A percentile compares a stretch with the other conserved stretches of the same genome.
Evolutionary conservation across 2,329 filamentous ascomycete genomes (phyloP).

Genomic region (Bipolaris sorokiniana): DNA sequence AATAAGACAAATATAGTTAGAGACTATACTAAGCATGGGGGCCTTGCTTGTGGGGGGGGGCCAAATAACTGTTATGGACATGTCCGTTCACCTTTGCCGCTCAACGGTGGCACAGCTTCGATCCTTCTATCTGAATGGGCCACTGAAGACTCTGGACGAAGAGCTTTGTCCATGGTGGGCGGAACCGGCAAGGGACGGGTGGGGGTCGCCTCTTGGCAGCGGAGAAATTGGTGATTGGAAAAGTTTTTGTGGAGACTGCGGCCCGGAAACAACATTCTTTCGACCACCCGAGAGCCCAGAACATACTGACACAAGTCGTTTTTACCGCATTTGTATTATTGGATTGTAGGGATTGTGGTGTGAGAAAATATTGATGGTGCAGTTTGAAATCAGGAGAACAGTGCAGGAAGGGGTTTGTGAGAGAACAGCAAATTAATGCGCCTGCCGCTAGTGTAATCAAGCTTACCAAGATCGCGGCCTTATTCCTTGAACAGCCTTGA

Average conservation of each 20-base stretch:
- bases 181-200: slow-evolving; percentile 15
- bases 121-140: slow-evolving; percentile 10
- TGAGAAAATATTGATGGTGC: background rate
- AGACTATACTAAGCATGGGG: no score
- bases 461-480: background rate
- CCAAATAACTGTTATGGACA: no score
- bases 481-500: background rate
- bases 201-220: slow-evolving; percentile 20
- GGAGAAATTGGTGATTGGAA: slow-evolving; percentile 38
- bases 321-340: background rate
- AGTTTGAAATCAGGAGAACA: background rate
- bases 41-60: no score
- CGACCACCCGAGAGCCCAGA: background rate
- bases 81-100: background rate
- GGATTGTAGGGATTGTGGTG: background rate
- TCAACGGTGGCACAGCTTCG: slow-evolving; percentile 16
- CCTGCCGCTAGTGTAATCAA: background rate
- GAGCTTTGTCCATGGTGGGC: slow-evolving; percentile 18
- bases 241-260: background rate
- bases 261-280: background rate
- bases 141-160: slow-evolving; percentile 24
- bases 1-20: no score
- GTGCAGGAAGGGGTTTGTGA: background rate
- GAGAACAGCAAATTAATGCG: background rate
- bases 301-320: background rate